These are phyloP conservation scores for Hevea brasiliensis DNA, from an alignment of 345 rosid genomes.

Conservation along the genomic window DNA sequence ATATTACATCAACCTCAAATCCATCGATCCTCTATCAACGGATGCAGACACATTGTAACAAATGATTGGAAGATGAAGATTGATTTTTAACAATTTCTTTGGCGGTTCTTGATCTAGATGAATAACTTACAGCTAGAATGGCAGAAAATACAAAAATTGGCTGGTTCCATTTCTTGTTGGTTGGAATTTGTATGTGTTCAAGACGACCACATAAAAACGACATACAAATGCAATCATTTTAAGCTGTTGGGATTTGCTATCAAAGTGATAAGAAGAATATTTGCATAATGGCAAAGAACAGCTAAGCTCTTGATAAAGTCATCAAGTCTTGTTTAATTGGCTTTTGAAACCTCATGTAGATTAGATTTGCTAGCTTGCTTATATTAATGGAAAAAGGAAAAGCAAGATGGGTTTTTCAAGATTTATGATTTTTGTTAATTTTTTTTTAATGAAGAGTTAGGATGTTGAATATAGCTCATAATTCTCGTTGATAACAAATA, in stretches of 20 bases:
- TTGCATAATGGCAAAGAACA: conserved; percentile 25
- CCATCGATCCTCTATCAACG: background rate
- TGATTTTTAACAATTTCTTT: conserved; percentile 34
- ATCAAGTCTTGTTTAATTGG: conserved; percentile 22
- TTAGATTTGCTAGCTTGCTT: background rate
- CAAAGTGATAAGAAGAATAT: conserved; percentile 24
- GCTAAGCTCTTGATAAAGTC: conserved; percentile 41
- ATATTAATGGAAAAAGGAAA: background rate
- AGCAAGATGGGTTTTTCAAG: background rate
- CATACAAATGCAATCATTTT: background rate
- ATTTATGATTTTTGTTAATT: background rate
- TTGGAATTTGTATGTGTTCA: conserved; percentile 28
- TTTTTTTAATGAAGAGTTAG: background rate
- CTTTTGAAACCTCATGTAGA: background rate
- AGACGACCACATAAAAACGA: conserved; percentile 29
- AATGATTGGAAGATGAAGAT: conserved; percentile 38
- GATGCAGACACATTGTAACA: conserved; percentile 1
- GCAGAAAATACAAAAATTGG: conserved; percentile 27
- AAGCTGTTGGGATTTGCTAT: conserved; percentile 27
- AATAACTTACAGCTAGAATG: conserved; percentile 12
- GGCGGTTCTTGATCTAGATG: conserved; percentile 14
- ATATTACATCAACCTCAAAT: background rate
- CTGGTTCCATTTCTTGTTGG: conserved; percentile 32
- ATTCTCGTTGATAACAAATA: background rate
- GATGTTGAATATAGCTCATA: background rate